phyloP scores from a whole-genome alignment of 2,329 filamentous ascomycete species.

The Xylaria sp. region DNA sequence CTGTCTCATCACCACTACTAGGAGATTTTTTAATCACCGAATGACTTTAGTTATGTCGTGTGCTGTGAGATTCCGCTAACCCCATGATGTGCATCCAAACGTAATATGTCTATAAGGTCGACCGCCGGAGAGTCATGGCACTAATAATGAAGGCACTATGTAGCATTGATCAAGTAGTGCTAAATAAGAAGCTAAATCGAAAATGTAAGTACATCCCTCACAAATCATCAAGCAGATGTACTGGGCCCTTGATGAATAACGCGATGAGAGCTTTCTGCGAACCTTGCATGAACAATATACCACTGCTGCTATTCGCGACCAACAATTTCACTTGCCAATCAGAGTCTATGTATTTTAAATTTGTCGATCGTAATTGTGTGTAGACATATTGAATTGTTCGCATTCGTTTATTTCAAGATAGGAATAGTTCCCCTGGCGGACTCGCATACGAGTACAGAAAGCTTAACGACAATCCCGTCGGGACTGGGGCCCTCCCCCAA shows the following conservation, averaged over 20 bases:
- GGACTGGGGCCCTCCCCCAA: slow-evolving; percentile 22
- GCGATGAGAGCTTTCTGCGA: not conserved
- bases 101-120: not conserved
- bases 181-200: not conserved
- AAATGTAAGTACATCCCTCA: not conserved
- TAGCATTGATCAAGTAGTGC: not conserved
- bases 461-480: not conserved
- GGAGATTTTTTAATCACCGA: not conserved
- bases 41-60: not conserved
- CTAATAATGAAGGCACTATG: not conserved
- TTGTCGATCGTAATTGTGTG: not conserved
- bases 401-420: slow-evolving; percentile 13
- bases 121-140: not conserved
- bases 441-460: not conserved
- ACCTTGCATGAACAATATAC: not conserved
- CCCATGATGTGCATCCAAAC: not conserved
- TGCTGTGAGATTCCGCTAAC: not conserved
- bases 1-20: not conserved
- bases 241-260: not conserved
- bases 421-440: not conserved
- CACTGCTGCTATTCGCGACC: not conserved
- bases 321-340: not conserved
- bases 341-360: not conserved
- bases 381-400: slow-evolving; percentile 1
- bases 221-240: not conserved